Evolutionary conservation across 352 stramenopile species (phyloP).

Genomic region (Pythium dissimile): DNA sequence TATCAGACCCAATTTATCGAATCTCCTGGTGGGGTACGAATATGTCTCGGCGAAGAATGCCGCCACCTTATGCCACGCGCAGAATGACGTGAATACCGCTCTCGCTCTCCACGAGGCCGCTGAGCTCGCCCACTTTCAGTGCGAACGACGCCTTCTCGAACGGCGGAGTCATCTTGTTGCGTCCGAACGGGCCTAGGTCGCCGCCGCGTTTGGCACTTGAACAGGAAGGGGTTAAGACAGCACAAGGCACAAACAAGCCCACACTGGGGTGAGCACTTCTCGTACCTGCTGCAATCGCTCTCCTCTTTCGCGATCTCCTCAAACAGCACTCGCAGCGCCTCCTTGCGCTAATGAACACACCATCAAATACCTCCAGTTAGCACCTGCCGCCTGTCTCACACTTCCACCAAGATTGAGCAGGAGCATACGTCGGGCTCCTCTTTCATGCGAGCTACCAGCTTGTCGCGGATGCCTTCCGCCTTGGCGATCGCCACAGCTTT

Average conservation of each 20-base stretch:
- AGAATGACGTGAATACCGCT: constrained; percentile 97
- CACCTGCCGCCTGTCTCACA: not conserved
- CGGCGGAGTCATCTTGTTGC: constrained; percentile 90
- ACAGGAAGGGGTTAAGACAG: too few species aligned
- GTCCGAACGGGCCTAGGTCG: constrained; percentile 86
- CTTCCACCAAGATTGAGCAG: not conserved
- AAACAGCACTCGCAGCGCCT: constrained; percentile 68
- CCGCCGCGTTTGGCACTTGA: constrained; percentile 90
- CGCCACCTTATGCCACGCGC: constrained; percentile 63
- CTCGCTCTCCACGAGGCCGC: constrained; percentile 93
- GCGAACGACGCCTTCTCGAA: constrained; percentile 92
- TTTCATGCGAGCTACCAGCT: constrained; percentile 68
- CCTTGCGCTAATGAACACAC: constrained; percentile 9
- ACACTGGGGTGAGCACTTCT: not conserved
- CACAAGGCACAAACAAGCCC: too few species aligned
- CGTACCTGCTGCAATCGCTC: constrained; percentile 88
- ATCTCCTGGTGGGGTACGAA: not conserved
- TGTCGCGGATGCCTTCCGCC: constrained; percentile 75
- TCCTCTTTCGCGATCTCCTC: constrained; percentile 85
- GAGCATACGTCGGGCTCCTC: constrained; percentile 54
- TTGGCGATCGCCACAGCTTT: constrained; percentile 83
- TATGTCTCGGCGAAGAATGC: too few species aligned
- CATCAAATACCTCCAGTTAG: not conserved
- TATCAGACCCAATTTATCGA: not conserved
- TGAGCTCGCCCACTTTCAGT: constrained; percentile 93